phyloP scores from a whole-genome alignment of 208 protist genomes.

The Wallacemonas sp. region DNA sequence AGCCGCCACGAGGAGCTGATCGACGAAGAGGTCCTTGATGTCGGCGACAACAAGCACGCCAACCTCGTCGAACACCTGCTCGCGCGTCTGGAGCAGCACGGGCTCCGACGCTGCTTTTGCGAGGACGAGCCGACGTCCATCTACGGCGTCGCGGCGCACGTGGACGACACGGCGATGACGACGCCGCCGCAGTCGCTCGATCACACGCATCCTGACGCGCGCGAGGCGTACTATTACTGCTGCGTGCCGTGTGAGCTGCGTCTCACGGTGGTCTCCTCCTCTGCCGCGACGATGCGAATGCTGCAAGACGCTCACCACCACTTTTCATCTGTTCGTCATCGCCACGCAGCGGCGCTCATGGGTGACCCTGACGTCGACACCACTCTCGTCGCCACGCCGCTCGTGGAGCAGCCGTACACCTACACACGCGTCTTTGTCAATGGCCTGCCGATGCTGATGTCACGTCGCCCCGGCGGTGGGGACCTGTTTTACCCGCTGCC shows the following conservation, averaged over 20 bases:
- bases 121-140: background rate
- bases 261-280: constrained; percentile 42
- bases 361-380: constrained; percentile 68
- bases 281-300: constrained; percentile 45
- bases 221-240: constrained; percentile 81
- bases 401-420: constrained; percentile 25
- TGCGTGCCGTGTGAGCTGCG: constrained; percentile 82
- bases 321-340: constrained; percentile 75
- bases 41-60: constrained; percentile 53
- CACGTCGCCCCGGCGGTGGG: constrained; percentile 70
- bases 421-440: constrained; percentile 82
- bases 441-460: constrained; percentile 72
- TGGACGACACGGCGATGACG: background rate
- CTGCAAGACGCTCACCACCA: constrained; percentile 87
- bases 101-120: constrained; percentile 54
- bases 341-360: constrained; percentile 70
- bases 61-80: constrained; percentile 70
- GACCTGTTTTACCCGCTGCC: constrained; percentile 88
- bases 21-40: constrained; percentile 54
- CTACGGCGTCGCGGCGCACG: background rate
- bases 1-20: constrained; percentile 26
- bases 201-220: constrained; percentile 18
- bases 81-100: constrained; percentile 82
- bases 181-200: constrained; percentile 1
- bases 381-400: constrained; percentile 45